Evolutionary conservation across 2,329 filamentous ascomycete genomes (phyloP).

Genomic region (Phialemonium atrogriseum): DNA sequence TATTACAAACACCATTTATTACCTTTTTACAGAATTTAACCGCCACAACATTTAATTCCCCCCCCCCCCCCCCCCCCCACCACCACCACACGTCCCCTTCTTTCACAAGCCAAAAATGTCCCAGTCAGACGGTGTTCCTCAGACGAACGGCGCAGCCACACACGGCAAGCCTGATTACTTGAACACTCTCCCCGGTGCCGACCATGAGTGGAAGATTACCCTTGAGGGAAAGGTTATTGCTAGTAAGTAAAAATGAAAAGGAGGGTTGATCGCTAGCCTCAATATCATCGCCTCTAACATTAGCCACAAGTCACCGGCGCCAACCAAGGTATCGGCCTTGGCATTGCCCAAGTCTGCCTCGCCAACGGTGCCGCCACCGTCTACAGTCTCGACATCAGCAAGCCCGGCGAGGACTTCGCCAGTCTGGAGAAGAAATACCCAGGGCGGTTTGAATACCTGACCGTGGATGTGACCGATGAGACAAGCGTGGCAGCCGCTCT

Average conservation of each 20-base stretch:
- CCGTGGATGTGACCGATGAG: slow-evolving; percentile 37
- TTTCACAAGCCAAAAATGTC: no score
- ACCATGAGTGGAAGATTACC: slow-evolving; percentile 25
- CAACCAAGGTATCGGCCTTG: slow-evolving; percentile 36
- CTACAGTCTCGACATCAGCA: slow-evolving; percentile 31
- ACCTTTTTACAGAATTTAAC: no score
- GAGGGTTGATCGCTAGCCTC: not conserved
- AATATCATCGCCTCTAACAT: not conserved
- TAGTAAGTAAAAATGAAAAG: slow-evolving; percentile 19
- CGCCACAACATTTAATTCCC: no score
- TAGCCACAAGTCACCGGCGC: slow-evolving; percentile 28
- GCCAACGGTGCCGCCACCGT: slow-evolving; percentile 31
- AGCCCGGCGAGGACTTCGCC: slow-evolving; percentile 27
- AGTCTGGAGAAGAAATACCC: slow-evolving; percentile 29
- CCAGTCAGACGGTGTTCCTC: no score
- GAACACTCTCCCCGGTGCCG: slow-evolving; percentile 22
- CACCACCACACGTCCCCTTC: no score
- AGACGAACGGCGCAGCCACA: no score
- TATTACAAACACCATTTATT: no score
- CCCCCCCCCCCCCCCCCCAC: no score
- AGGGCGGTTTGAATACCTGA: slow-evolving; percentile 31
- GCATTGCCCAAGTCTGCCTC: slow-evolving; percentile 36
- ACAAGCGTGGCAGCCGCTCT: slow-evolving; percentile 29
- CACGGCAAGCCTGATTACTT: slow-evolving; percentile 11
- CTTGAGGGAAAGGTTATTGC: slow-evolving; percentile 29